phyloP scores from a whole-genome alignment of 2,329 filamentous ascomycete species.

The Cladophialophora chaetospira region DNA sequence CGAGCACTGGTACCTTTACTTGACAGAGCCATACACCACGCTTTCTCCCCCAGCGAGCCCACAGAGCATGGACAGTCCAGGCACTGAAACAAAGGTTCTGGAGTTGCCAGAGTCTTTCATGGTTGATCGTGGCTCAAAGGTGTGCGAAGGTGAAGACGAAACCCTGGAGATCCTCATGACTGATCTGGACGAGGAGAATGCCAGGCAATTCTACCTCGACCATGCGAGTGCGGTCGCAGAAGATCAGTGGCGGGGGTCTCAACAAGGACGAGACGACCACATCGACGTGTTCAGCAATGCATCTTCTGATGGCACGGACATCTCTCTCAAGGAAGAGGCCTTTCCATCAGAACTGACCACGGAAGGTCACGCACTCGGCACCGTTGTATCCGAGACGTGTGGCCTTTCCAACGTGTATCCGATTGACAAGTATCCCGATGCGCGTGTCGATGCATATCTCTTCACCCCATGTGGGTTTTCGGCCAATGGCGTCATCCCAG shows the following conservation, averaged over 20 bases:
- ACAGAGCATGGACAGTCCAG: constrained; percentile 45
- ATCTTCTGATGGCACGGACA: constrained; percentile 62
- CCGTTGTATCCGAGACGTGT: constrained; percentile 85
- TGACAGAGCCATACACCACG: constrained; percentile 79
- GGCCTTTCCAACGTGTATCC: constrained; percentile 90
- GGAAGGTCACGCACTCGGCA: constrained; percentile 90
- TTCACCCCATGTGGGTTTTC: constrained; percentile 98
- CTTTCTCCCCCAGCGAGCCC: constrained; percentile 84
- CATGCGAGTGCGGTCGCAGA: constrained; percentile 89
- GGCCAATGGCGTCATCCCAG: constrained; percentile 91
- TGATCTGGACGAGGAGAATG: constrained; percentile 66
- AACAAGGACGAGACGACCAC: constrained; percentile 60
- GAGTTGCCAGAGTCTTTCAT: constrained; percentile 50
- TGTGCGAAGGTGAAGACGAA: constrained; percentile 46
- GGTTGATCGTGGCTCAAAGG: constrained; percentile 31
- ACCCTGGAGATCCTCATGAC: constrained; percentile 68
- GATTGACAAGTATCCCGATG: constrained; percentile 81
- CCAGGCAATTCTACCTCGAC: constrained; percentile 70
- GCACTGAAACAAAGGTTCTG: constrained; percentile 62
- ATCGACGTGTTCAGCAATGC: constrained; percentile 79
- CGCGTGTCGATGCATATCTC: constrained; percentile 91
- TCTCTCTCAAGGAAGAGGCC: constrained; percentile 58
- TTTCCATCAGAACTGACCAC: constrained; percentile 78
- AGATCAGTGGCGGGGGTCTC: constrained; percentile 72
- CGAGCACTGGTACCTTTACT: constrained; percentile 98